A percentile compares a stretch with the other conserved stretches of the same genome.
These are phyloP conservation scores for Cornus kousa DNA, from an alignment of 148 eudicot genomes.

Conservation along the genomic window DNA sequence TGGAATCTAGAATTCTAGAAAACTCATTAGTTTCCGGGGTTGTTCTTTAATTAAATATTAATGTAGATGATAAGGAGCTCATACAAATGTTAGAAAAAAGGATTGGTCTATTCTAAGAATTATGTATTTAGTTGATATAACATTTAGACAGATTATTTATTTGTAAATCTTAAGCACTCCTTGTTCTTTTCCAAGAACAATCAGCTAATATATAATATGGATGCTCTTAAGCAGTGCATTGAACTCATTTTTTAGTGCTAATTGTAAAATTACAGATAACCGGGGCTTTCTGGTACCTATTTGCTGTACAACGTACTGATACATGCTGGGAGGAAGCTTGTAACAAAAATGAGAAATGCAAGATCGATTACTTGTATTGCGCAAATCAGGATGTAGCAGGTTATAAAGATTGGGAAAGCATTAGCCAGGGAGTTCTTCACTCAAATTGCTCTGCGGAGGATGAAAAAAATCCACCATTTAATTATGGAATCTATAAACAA, in stretches of 20 bases:
- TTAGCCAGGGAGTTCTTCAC: conserved; percentile 25
- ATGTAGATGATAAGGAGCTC: background rate
- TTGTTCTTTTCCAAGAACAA: background rate
- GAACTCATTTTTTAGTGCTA: background rate
- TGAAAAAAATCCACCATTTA: conserved; percentile 24
- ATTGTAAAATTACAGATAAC: conserved; percentile 35
- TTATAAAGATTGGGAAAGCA: conserved; percentile 31
- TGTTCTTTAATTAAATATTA: background rate
- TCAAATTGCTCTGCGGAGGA: conserved; percentile 28
- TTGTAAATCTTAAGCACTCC: background rate
- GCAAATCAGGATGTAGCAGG: conserved; percentile 21
- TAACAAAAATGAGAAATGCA: conserved; percentile 24
- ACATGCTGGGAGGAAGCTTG: conserved; percentile 60
- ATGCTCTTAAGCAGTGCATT: background rate
- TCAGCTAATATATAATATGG: background rate
- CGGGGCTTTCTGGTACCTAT: conserved; percentile 71
- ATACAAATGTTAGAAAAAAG: background rate
- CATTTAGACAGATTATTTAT: background rate
- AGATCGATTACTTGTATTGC: conserved; percentile 40
- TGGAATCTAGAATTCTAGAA: background rate
- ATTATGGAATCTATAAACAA: conserved; percentile 51
- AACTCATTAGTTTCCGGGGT: background rate
- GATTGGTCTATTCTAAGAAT: background rate
- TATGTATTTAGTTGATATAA: too few species aligned
- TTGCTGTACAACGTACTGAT: conserved; percentile 54